Evolutionary conservation across 495 filamentous ascomycete genomes (phyloP), one percentile per base, ranked within the genome.

Genomic region (Neurospora intermedia): DNA sequence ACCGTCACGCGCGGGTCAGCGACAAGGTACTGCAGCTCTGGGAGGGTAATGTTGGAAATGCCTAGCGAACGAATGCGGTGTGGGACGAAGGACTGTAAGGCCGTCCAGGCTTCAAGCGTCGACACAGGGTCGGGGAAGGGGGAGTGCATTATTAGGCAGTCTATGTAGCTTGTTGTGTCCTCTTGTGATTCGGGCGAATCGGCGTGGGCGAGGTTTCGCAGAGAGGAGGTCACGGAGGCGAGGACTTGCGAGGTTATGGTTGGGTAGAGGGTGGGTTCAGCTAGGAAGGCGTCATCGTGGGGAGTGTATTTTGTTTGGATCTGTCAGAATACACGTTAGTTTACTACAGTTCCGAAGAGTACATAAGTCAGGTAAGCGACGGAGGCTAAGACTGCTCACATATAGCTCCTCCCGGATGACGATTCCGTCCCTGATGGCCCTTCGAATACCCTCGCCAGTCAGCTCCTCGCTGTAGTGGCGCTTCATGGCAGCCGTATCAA

Each of bases 241-340:
- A 87, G 85, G 27, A 95, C 86, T 78, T 93, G 91, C 7, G 89
- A 40, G 80, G 83, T 73, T 89, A 85, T 46, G 83, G 84, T 69
- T 74, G 82, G 72, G 77, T 81, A n/a, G 80, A 81, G 80, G 90
- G 93, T 77, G 2, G 90, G 91, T 82, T 89, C 84, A 73, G 87
- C 85, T 35, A 84, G 77, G 5, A 80, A 83, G 70, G 90, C 86
- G 76, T 93, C 87, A 45, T 82, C 82, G 18, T 86, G 73, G 2
- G 91, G 84, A 6, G 91, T 92, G 81, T 89, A 94, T 79, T 96
- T 96, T 11, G 93, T 94, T 87, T 96, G 93, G 31, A 94, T 84
- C 90, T 92, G 69, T 43, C 70, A 82, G 73, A 31, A 45, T 35
- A 31, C 46, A 11, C 4, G 54, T 39, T 16, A 43, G 35, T 35